Evolutionary conservation across 306 rosid species (phyloP), one percentile per base, ranked within the genome.

Genomic region (Rosa multiflora): DNA sequence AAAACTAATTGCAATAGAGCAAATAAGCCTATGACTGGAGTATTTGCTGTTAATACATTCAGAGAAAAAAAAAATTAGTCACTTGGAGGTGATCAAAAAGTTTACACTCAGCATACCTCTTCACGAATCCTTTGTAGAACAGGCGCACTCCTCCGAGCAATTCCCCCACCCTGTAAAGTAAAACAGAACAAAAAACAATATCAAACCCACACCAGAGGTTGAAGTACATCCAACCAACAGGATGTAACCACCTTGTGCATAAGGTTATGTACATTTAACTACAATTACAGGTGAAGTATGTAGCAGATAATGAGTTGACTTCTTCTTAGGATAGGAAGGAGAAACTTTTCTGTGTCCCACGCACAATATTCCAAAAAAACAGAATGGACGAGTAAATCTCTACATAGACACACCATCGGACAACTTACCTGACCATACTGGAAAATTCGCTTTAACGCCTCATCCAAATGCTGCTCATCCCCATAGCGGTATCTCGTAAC

Each of bases 401-500:
- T 47, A 1, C 37, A 63, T 32, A 26, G 6, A 32, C 43, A 75
- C 17, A 18, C 32, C 46, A 70, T 68, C n/a, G 72, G 56, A 71
- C 81, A 74, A 84, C 87, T 70, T 85, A 95, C 99, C 83, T 51
- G 97, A 73, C 98, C 99, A 82, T 91, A 95, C 78, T 93, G 99
- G 85, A 95, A 91, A 83, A 95, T 95, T 82, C 98, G 86, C 83
- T 91, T 88, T 87, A 95, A 83, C 58, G 98, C 98, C 84, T 95
- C 99, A 0, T 93, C 99, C 92, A 95, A 86, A 83, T 95, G 99
- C 78, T 95, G 99, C 74, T 93, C 99, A 86, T 95, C 99, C 77
- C 99, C 98, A 80, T 93, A 90, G 74, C 99, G 97, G 81, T 78
- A 93, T 78, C 99, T 91, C 55, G 86, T 91, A 51, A 95, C 99